Base-by-base conservation (phyloP, 768 basidiomycete genomes). In the Lactarius hengduanensis region DNA sequence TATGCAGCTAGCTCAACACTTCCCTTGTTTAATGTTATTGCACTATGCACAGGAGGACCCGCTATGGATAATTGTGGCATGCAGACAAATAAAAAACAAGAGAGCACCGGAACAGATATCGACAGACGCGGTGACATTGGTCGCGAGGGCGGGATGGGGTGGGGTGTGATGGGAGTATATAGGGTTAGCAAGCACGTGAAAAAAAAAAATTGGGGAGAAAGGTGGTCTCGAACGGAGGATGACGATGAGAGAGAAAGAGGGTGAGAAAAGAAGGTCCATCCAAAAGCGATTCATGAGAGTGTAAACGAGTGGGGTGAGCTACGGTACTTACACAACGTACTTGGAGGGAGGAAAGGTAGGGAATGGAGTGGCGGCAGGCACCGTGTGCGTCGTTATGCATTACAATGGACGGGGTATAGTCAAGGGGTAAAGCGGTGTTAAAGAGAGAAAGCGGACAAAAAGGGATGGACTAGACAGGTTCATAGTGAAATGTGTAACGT, bases 391-490 rank as follows among this genome's bases (percentile, higher is more conserved):
- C 70, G 69, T 68, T 71, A 71, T 63, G 67, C 62, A 65, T 68
- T 71, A 71, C 71, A 71, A 64, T 71, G 70, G 71, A 61, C 59
- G 61, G 70, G 71, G 71, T 71, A 71, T 71, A 71, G 64, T 50
- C 41, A 53, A 47, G 61, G 63, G 61, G 62, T 59, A 61, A 63
- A 67, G 56, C 26, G 62, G 56, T 34, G 57, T 40, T 63, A 47
- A 40, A 22, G n/a, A 53, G n/a, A 63, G 28, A 38, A 38, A 36
- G 53, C n/a, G 34, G 62, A 63, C 16, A 32, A 47, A 55, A 32
- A 38, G 62, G 32, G 16, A 57, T 34, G 15, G 11, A 55, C 34
- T 55, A 62, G 55, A 30, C 34, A 28, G 43, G 43, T 26, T 61
- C 57, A 57, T 60, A 60, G 64, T 55, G 67, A 50, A 61, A 40